Evolutionary conservation across 192 early-diverging fungal genomes (phyloP).

Genomic region (Phlyctochytrium bullatum): DNA sequence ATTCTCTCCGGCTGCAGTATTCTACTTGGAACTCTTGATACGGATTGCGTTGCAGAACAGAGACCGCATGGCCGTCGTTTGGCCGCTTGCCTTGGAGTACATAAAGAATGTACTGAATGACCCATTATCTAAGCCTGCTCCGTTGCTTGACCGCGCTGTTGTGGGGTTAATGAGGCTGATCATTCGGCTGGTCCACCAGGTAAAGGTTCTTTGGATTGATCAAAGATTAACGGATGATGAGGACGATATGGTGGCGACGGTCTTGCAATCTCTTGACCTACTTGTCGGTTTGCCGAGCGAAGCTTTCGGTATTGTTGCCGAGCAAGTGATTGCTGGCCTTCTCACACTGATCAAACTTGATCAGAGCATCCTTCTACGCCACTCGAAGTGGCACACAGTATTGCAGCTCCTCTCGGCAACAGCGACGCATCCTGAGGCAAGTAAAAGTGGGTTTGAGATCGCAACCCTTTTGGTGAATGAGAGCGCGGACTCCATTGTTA

Average conservation of each 20-base stretch:
- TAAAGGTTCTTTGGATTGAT: slow-evolving; percentile 19
- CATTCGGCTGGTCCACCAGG: slow-evolving; percentile 67
- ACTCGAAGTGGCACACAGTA: slow-evolving; percentile 48
- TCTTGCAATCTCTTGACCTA: slow-evolving; percentile 43
- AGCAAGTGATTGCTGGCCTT: slow-evolving; percentile 77
- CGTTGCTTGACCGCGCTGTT: slow-evolving; percentile 76
- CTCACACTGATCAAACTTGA: slow-evolving; percentile 62
- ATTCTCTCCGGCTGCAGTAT: slow-evolving; percentile 58
- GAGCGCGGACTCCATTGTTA: slow-evolving; percentile 40
- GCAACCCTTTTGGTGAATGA: slow-evolving; percentile 57
- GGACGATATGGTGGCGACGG: slow-evolving; percentile 37
- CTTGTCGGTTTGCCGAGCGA: slow-evolving; percentile 57
- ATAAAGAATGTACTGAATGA: slow-evolving; percentile 71
- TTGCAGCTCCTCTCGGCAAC: slow-evolving; percentile 55
- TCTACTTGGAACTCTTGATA: slow-evolving; percentile 75
- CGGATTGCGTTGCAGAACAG: slow-evolving; percentile 74
- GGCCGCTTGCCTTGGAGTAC: slow-evolving; percentile 67
- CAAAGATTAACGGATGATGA: not conserved
- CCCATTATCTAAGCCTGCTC: slow-evolving; percentile 55
- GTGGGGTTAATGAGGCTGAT: slow-evolving; percentile 69
- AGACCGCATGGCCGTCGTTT: slow-evolving; percentile 60
- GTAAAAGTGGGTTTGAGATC: slow-evolving; percentile 62
- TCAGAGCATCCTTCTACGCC: slow-evolving; percentile 27
- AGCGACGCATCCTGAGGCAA: slow-evolving; percentile 58
- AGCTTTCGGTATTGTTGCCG: slow-evolving; percentile 62